Percentiles rank a stretch among this genome's conserved stretches.
These are phyloP conservation scores for Pezicula radicicola DNA, from an alignment of 2,329 filamentous ascomycete species.

Conservation along the genomic window DNA sequence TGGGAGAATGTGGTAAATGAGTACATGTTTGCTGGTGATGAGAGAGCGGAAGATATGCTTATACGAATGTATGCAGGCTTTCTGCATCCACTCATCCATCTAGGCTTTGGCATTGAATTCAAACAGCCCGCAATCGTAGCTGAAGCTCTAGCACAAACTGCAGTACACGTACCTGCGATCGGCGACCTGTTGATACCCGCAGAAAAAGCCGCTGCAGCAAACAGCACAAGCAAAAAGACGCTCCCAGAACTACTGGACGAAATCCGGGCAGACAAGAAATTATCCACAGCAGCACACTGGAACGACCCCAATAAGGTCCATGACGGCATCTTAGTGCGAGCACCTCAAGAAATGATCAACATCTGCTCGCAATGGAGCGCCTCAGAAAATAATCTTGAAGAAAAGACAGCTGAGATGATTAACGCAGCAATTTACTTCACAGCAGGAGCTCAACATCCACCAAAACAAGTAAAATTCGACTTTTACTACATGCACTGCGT, in stretches of 20 bases:
- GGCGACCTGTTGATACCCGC: conserved; percentile 48
- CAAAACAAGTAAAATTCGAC: conserved; percentile 71
- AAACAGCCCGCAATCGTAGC: conserved; percentile 77
- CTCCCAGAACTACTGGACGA: conserved; percentile 61
- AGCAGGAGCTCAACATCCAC: conserved; percentile 53
- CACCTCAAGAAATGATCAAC: conserved; percentile 59
- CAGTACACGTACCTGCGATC: conserved; percentile 61
- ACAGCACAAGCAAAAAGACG: conserved; percentile 30
- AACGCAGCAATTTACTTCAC: conserved; percentile 54
- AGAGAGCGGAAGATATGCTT: conserved; percentile 66
- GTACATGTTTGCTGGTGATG: conserved; percentile 66
- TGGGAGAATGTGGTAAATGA: conserved; percentile 61
- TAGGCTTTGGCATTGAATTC: conserved; percentile 84
- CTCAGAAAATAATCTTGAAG: conserved; percentile 42
- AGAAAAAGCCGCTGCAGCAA: conserved; percentile 43
- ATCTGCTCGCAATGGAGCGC: conserved; percentile 59
- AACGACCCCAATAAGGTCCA: conserved; percentile 60
- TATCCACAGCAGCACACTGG: conserved; percentile 50
- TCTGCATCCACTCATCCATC: conserved; percentile 78
- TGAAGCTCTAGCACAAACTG: conserved; percentile 73
- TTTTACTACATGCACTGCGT: conserved; percentile 82
- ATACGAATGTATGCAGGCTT: conserved; percentile 68
- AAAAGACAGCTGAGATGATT: conserved; percentile 65
- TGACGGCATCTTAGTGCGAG: conserved; percentile 65
- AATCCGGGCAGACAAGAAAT: conserved; percentile 51